These are phyloP conservation scores for Gentiana straminea DNA, from an alignment of 257 asterid genomes.

Conservation along the genomic window DNA sequence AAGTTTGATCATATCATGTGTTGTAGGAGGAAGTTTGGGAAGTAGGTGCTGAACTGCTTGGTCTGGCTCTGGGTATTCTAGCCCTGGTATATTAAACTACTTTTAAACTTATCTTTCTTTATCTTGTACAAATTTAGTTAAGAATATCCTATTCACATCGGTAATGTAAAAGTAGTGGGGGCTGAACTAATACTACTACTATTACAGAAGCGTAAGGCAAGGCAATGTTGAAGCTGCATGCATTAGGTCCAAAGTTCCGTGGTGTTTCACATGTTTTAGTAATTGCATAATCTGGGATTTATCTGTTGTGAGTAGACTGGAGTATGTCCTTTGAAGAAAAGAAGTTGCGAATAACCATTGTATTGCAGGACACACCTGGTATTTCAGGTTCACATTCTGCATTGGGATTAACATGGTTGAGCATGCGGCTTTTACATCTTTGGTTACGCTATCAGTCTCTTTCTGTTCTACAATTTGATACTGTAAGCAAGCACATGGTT, in stretches of 20 bases:
- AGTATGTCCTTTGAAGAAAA: too few species aligned
- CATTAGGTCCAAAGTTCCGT: too few species aligned
- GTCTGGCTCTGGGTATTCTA: conserved; percentile 79
- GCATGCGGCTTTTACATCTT: conserved; percentile 72
- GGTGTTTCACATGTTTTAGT: too few species aligned
- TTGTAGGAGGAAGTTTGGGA: conserved; percentile 99
- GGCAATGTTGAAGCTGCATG: too few species aligned
- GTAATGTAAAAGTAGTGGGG: too few species aligned
- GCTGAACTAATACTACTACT: too few species aligned
- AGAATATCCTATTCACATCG: too few species aligned
- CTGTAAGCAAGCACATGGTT: conserved; percentile 33
- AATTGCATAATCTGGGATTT: too few species aligned
- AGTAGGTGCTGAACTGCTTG: conserved; percentile 90
- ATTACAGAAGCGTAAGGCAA: too few species aligned
- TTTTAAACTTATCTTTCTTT: not conserved
- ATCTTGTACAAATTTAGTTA: too few species aligned
- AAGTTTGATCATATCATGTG: conserved; percentile 12
- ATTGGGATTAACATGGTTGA: conserved; percentile 63
- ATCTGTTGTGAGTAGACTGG: too few species aligned
- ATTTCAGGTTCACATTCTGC: conserved; percentile 57
- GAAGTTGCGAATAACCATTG: not conserved
- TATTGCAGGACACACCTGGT: conserved; percentile 67
- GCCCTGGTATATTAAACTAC: conserved; percentile 48
- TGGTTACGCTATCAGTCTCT: conserved; percentile 90
- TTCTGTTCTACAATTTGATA: conserved; percentile 68